phyloP scores from a whole-genome alignment of 2,329 filamentous ascomycete species.

The Geoglossum cookeanum region DNA sequence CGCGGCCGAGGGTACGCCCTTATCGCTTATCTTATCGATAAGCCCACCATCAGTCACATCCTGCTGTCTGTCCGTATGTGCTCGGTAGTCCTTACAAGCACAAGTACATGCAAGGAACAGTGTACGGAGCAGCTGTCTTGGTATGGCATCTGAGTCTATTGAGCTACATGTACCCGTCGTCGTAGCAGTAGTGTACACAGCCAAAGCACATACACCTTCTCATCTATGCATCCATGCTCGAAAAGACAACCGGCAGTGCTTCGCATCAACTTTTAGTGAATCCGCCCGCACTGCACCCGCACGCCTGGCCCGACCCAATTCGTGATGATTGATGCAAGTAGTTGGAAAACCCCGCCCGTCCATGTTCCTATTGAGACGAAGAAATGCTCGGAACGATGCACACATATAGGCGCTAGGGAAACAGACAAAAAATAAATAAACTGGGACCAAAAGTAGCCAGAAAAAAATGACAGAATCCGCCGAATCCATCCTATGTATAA shows the following conservation, averaged over 20 bases:
- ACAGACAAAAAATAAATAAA: background rate
- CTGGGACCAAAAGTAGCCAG: background rate
- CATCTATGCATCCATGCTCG: background rate
- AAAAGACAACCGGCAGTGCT: no score
- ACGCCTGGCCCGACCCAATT: background rate
- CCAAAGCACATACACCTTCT: background rate
- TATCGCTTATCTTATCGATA: background rate
- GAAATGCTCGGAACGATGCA: no score
- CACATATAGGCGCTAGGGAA: background rate
- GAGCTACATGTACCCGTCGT: no score
- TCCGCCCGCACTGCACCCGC: no score
- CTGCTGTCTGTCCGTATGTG: no score
- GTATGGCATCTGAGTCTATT: no score
- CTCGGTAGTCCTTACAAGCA: no score
- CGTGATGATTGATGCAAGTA: background rate
- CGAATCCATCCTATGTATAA: background rate
- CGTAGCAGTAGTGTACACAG: background rate
- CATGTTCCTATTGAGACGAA: background rate
- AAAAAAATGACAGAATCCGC: background rate
- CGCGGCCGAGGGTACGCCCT: no score
- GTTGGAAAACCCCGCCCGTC: background rate
- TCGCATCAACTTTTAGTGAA: no score
- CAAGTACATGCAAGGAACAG: no score
- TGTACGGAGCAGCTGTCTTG: no score
- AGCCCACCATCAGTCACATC: no score